phyloP scores from a whole-genome alignment of 73 alveolate species.

The Paramecium biaurelia region DNA sequence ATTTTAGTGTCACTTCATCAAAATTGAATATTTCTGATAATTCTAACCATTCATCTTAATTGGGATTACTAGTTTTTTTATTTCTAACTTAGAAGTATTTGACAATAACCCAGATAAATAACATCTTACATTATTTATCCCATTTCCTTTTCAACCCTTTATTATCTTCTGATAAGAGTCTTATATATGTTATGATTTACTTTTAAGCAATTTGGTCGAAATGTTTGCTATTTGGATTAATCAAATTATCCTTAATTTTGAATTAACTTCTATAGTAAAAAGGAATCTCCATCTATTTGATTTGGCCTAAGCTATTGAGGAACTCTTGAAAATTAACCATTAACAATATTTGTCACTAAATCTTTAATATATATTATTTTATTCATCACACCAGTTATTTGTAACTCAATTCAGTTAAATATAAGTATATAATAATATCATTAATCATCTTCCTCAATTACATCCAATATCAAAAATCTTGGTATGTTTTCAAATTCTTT shows the following conservation, averaged over 20 bases:
- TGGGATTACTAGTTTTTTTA: constrained; percentile 3
- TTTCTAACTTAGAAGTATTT: constrained; percentile 16
- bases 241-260: constrained; percentile 16
- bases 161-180: constrained; percentile 31
- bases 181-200: background rate
- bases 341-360: background rate
- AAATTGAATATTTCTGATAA: background rate
- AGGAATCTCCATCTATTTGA: constrained; percentile 13
- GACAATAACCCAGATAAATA: constrained; percentile 21
- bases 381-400: constrained; percentile 2
- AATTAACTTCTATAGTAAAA: background rate
- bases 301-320: background rate
- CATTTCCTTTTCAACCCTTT: constrained; percentile 36
- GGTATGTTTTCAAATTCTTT: constrained; percentile 34
- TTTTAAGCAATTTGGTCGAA: constrained; percentile 27
- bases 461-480: constrained; percentile 16
- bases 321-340: constrained; percentile 19
- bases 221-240: constrained; percentile 45
- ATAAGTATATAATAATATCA: background rate
- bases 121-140: constrained; percentile 51
- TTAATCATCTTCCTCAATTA: constrained; percentile 24
- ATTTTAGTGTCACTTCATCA: background rate
- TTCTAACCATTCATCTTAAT: background rate
- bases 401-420: background rate
- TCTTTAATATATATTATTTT: constrained; percentile 5